Evolutionary conservation across 1,139 yeast genomes (phyloP).

Genomic region (Candida glucosophila): DNA sequence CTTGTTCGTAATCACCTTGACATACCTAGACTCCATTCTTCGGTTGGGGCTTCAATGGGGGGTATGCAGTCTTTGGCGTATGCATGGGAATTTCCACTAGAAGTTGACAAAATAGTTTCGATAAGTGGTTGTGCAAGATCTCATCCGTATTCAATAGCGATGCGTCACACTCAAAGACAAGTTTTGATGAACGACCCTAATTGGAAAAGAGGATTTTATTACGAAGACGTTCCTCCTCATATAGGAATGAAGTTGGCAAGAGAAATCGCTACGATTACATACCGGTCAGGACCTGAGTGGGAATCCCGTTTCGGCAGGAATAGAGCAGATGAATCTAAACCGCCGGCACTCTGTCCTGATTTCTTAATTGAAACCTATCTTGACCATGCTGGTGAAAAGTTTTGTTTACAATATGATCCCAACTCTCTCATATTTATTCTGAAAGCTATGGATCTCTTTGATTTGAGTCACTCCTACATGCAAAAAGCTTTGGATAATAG

Average conservation of each 20-base stretch:
- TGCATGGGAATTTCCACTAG: constrained; percentile 75
- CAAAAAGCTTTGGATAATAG: constrained; percentile 34
- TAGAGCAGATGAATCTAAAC: constrained; percentile 68
- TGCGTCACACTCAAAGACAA: constrained; percentile 89
- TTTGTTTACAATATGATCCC: constrained; percentile 85
- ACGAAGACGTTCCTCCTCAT: constrained; percentile 76
- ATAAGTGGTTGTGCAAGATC: constrained; percentile 91
- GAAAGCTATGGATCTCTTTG: constrained; percentile 93
- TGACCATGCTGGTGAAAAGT: constrained; percentile 93
- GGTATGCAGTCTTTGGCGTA: constrained; percentile 93
- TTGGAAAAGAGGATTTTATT: constrained; percentile 89
- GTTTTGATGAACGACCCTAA: constrained; percentile 91
- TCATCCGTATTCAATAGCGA: constrained; percentile 89
- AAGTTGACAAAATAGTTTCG: constrained; percentile 62
- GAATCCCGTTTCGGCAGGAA: constrained; percentile 85
- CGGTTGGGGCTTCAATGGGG: constrained; percentile 93
- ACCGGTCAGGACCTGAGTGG: constrained; percentile 97
- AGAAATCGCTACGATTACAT: constrained; percentile 89
- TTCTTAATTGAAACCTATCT: constrained; percentile 84
- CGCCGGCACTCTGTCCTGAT: constrained; percentile 90
- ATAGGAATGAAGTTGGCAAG: constrained; percentile 92
- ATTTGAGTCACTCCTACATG: constrained; percentile 51
- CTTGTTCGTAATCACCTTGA: constrained; percentile 55
- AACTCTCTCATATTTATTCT: constrained; percentile 83
- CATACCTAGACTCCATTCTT: constrained; percentile 59